Percentiles rank a stretch among this genome's conserved stretches.
Evolutionary conservation across 192 early-diverging fungal genomes (phyloP).

Genomic region (Jimgerdemannia lactiflua): DNA sequence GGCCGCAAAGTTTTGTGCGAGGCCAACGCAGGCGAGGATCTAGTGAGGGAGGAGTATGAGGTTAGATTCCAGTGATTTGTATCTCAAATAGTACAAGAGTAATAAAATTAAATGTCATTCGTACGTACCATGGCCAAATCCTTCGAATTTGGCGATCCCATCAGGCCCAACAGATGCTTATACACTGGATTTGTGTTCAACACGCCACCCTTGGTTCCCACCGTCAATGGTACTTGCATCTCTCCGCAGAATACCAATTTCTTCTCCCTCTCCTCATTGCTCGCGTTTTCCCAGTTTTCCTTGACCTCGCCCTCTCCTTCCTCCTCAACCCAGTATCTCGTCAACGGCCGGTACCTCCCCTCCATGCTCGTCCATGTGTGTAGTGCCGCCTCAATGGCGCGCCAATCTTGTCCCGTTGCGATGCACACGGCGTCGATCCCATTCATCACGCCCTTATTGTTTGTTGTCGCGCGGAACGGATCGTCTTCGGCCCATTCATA

Average conservation of each 20-base stretch:
- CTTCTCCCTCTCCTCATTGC: conserved; percentile 19
- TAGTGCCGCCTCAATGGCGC: conserved; percentile 68
- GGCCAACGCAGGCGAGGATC: conserved; percentile 62
- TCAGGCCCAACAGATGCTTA: conserved; percentile 61
- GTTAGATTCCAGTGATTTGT: not conserved
- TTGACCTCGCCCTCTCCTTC: conserved; percentile 16
- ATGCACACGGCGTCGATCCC: conserved; percentile 76
- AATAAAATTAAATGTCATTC: not conserved
- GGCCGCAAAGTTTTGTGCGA: conserved; percentile 82
- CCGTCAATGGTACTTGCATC: conserved; percentile 64
- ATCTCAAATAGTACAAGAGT: not conserved
- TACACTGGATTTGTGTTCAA: conserved; percentile 71
- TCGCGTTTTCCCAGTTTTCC: conserved; percentile 12
- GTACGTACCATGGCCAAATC: conserved; percentile 49
- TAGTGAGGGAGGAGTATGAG: conserved; percentile 8
- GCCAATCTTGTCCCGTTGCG: conserved; percentile 78
- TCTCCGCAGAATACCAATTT: conserved; percentile 57
- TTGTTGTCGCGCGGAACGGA: conserved; percentile 67
- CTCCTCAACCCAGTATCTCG: conserved; percentile 72
- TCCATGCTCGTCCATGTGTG: conserved; percentile 62
- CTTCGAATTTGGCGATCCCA: conserved; percentile 62
- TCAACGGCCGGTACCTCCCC: conserved; percentile 59
- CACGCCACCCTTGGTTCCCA: conserved; percentile 77
- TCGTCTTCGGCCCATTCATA: conserved; percentile 68
- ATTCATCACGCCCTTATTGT: conserved; percentile 86